These are phyloP conservation scores for Penicillium daleae DNA, from an alignment of 495 filamentous ascomycete genomes.

Conservation along the genomic window DNA sequence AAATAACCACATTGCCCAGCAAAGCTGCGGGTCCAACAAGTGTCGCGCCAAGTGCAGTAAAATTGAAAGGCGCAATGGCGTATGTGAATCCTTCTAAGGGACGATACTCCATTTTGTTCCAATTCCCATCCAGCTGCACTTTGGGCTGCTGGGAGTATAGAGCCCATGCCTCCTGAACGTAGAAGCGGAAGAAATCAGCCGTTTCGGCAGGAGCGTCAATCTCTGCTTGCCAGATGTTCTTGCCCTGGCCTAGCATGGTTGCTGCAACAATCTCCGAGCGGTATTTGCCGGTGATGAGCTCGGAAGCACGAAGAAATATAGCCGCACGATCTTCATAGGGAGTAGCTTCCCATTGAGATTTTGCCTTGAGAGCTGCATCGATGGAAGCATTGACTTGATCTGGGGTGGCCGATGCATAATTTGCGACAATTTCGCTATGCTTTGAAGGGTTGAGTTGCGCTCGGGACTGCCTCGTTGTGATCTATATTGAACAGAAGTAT, in stretches of 20 bases:
- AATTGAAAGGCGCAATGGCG: conserved; percentile 45
- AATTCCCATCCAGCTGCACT: conserved; percentile 53
- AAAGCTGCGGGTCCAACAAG: conserved; percentile 73
- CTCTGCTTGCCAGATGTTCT: conserved; percentile 96
- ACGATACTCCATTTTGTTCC: conserved; percentile 78
- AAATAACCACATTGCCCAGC: conserved; percentile 82
- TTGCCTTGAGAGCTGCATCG: conserved; percentile 77
- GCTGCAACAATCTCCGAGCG: conserved; percentile 88
- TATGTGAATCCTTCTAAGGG: conserved; percentile 74
- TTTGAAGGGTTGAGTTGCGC: conserved; percentile 73
- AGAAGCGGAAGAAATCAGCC: conserved; percentile 82
- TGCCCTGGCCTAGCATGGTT: conserved; percentile 93
- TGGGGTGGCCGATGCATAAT: conserved; percentile 70
- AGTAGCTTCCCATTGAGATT: conserved; percentile 75
- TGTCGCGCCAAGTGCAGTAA: conserved; percentile 85
- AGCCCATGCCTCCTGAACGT: conserved; percentile 73
- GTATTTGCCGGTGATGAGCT: conserved; percentile 85
- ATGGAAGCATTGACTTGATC: conserved; percentile 74
- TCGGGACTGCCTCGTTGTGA: conserved; percentile 24
- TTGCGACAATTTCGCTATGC: conserved; percentile 68
- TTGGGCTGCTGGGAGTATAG: conserved; percentile 74
- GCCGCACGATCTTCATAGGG: conserved; percentile 88
- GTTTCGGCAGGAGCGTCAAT: conserved; percentile 92
- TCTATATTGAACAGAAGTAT: conserved; percentile 4
- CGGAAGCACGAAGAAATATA: conserved; percentile 90